Conservation (phyloP, 83 land plant species). For the Picea abies region DNA sequence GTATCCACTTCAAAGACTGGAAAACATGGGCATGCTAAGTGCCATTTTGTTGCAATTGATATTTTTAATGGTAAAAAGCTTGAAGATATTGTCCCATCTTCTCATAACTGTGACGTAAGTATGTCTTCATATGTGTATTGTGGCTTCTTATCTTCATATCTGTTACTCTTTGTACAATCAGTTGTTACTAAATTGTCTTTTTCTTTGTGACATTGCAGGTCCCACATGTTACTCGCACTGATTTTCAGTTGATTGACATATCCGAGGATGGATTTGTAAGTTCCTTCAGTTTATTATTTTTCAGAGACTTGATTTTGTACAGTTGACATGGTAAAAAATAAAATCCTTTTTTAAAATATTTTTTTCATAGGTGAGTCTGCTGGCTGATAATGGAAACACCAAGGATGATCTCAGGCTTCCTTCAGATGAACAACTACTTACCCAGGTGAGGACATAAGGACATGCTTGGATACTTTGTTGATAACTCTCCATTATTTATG, state of each 20-base stretch:
- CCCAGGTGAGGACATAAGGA: constrained; percentile 44
- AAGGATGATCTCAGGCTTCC: constrained; percentile 93
- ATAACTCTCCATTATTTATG: too few relatives aligned
- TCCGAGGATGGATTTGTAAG: constrained; percentile 97
- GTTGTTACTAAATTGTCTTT: not conserved
- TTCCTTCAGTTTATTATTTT: not conserved
- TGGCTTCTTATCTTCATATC: too few relatives aligned
- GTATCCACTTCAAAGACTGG: constrained; percentile 75
- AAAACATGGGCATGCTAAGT: constrained; percentile 80
- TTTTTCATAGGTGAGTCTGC: constrained; percentile 61
- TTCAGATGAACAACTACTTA: constrained; percentile 69
- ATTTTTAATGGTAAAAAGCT: constrained; percentile 65
- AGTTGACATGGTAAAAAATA: too few relatives aligned
- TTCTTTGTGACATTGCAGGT: constrained; percentile 42
- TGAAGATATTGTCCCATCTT: constrained; percentile 70
- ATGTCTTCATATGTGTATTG: too few relatives aligned
- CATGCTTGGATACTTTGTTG: too few relatives aligned
- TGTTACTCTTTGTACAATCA: too few relatives aligned
- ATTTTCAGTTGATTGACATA: constrained; percentile 88
- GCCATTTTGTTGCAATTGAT: constrained; percentile 74
- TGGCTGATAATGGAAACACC: constrained; percentile 80
- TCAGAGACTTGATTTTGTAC: too few relatives aligned
- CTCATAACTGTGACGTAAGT: constrained; percentile 72
- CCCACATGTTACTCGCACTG: constrained; percentile 85
- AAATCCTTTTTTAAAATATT: too few relatives aligned